Evolutionary conservation across 768 basidiomycete species (phyloP), one percentile per base, ranked within the genome.

Genomic region (Suillus spraguei): DNA sequence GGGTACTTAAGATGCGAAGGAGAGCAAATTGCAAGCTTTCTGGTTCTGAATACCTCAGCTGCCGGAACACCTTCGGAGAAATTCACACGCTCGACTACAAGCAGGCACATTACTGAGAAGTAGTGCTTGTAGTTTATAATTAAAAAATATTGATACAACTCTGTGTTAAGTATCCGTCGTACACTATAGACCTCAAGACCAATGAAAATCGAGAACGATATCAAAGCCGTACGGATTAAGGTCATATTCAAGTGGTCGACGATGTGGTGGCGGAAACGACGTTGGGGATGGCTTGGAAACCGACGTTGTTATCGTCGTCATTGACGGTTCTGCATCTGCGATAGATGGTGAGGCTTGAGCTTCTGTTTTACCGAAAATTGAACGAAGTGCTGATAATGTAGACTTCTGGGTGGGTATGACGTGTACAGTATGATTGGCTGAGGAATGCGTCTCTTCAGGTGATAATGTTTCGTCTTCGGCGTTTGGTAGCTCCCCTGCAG

Each of bases 121-220:
- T 56, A 56, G 22, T 38, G 55, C 36, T 56, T 56, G 20, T 28
- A 39, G 38, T 56, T 38, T 56, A 56, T 56, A 36, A 39, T 53
- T 56, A 56, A 39, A 56, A 39, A 39, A 56, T 56, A 39, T 38
- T 39, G 55, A 39, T 56, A 56, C 55, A 56, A 38, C 16, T 28
- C 55, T 22, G 54, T 16, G 22, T 36, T 22, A 4, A 16, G 54
- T 13, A 53, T 20, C 33, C 38, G 38, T 39, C 24, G 9, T 39
- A 56, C 38, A 38, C 38, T 56, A 39, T 39, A 22, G 1, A 24
- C 55, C 36, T 32, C 32, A 35, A 35, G 82, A 81, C 91, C 90
- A 92, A 55, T 87, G 81, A 71, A 94, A 86, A 72, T 95, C 93
- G 49, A 95, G 63, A 44, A 92, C 78, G 63, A 94, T 76, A 49